Conservation (phyloP, 2,329 filamentous ascomycete species). For the Cercospora sp. region DNA sequence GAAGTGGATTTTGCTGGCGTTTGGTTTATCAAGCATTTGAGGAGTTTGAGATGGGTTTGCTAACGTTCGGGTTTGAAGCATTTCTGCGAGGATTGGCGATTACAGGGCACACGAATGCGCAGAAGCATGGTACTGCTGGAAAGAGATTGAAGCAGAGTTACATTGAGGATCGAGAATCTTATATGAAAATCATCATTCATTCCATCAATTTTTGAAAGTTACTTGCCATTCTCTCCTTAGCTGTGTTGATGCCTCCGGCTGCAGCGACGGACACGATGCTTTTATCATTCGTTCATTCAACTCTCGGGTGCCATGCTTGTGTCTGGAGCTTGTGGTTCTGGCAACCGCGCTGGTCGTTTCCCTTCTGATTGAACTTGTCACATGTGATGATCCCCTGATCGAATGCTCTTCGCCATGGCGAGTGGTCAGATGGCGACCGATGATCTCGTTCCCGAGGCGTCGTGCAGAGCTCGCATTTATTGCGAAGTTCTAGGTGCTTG, state of each 20-base stretch:
- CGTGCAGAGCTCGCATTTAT: not conserved
- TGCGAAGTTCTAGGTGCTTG: not conserved
- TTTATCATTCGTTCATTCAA: not conserved
- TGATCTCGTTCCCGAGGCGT: not conserved
- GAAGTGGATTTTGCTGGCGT: not conserved
- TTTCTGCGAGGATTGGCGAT: not conserved
- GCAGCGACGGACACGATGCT: not conserved
- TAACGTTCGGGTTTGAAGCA: not conserved
- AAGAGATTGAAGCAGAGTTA: not conserved
- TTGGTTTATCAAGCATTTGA: not conserved
- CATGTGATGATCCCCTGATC: not conserved
- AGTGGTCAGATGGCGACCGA: not conserved
- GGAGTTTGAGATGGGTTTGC: not conserved
- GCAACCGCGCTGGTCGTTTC: not conserved
- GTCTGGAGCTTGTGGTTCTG: not conserved
- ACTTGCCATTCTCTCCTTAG: not conserved
- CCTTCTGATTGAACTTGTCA: not conserved
- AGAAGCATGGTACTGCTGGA: not conserved
- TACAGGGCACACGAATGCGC: not conserved
- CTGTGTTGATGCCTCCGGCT: not conserved
- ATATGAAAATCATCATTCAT: not conserved
- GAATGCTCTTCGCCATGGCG: not conserved
- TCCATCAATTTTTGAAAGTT: not conserved
- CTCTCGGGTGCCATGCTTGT: not conserved
- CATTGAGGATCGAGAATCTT: not conserved